Evolutionary conservation across 163 green algal genomes (phyloP), one percentile per base, ranked within the genome.

Genomic region (Volvox carteri): DNA sequence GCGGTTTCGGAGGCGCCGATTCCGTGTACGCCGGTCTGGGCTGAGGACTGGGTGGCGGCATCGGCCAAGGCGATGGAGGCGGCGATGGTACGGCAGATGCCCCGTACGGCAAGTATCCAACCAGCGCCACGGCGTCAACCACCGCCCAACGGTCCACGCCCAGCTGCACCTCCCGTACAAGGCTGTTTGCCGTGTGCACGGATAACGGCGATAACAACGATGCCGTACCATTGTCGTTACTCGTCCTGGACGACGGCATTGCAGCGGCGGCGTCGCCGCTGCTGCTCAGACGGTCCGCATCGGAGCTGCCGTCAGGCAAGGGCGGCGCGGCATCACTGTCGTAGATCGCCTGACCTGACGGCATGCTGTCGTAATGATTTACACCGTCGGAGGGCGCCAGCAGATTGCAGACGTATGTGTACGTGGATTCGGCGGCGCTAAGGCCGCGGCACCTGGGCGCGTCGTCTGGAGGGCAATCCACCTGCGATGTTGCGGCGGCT

Each of bases 331-430:
- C n/a, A n/a, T n/a, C n/a, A n/a, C n/a, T n/a, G n/a, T n/a, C n/a
- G n/a, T n/a, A n/a, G n/a, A n/a, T n/a, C n/a, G n/a, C n/a, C n/a
- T n/a, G n/a, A n/a, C n/a, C n/a, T n/a, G n/a, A n/a, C 54, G 28
- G 54, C 54, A 23, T 42, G 44, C 2, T 48, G 28, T 30, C 14
- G 25, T 56, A n/a, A n/a, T n/a, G n/a, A n/a, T n/a, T n/a, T n/a
- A n/a, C n/a, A n/a, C n/a, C n/a, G n/a, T n/a, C n/a, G n/a, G n/a
- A n/a, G n/a, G n/a, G n/a, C n/a, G n/a, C 70, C 39, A 54, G 46
- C 28, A 83, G 11, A 46, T 28, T 67, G 74, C 74, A 83, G 2
- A 44, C 12, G 74, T 67, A 83, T 2, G 74, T 83, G 74, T 83
- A 83, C 6, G 46, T 14, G 12, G 30, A n/a, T 23, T 83, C 74